Evolutionary conservation across 306 rosid species (phyloP).

Genomic region (Vigna angularis): DNA sequence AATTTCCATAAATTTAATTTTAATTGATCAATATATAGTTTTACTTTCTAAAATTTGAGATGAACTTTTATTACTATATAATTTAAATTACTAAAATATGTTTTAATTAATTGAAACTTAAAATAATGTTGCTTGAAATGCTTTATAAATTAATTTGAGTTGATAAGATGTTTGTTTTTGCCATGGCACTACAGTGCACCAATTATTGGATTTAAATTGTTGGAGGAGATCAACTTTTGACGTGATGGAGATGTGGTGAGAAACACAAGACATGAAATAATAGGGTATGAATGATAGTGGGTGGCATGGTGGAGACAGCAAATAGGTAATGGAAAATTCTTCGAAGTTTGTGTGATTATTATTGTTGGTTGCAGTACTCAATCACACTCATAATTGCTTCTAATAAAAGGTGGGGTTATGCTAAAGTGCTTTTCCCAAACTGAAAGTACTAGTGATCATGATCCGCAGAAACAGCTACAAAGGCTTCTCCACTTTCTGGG

Average conservation of each 20-base stretch:
- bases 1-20: slow-evolving; percentile 31
- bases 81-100: not conserved
- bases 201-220: slow-evolving; percentile 37
- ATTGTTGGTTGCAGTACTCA: slow-evolving; percentile 23
- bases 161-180: not conserved
- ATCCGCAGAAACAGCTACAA: slow-evolving; percentile 32
- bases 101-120: too few relatives aligned
- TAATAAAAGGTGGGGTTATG: slow-evolving; percentile 30
- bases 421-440: slow-evolving; percentile 38
- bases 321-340: slow-evolving; percentile 34
- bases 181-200: not conserved
- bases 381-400: slow-evolving; percentile 44
- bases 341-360: slow-evolving; percentile 39
- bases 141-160: not conserved
- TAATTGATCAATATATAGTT: slow-evolving; percentile 1
- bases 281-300: slow-evolving; percentile 37
- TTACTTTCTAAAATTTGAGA: slow-evolving; percentile 20
- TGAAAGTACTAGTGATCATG: slow-evolving; percentile 39
- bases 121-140: not conserved
- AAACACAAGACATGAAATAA: slow-evolving; percentile 34
- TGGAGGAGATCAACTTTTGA: slow-evolving; percentile 43
- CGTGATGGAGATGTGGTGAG: slow-evolving; percentile 38
- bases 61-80: not conserved
- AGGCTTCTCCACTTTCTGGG: slow-evolving; percentile 48
- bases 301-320: slow-evolving; percentile 44